These are phyloP conservation scores for Cytospora leucostoma DNA, from an alignment of 2,329 filamentous ascomycete genomes.

Conservation along the genomic window DNA sequence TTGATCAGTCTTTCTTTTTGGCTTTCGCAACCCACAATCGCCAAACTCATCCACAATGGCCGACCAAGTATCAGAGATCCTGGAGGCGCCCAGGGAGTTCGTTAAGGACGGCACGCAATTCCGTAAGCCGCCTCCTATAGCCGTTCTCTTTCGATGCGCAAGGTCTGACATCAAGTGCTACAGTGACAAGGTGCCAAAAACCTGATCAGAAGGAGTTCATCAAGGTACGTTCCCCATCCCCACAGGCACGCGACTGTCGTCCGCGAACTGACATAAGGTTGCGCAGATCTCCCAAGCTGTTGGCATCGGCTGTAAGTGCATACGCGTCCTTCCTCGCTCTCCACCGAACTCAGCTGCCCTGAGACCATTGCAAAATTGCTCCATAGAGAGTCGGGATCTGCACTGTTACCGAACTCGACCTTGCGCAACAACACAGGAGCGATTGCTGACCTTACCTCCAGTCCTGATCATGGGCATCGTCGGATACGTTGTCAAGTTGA, in stretches of 20 bases:
- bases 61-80: constrained; percentile 69
- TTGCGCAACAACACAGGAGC: neutral
- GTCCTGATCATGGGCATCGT: constrained; percentile 70
- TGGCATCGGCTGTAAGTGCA: constrained; percentile 56
- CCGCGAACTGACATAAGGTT: constrained; percentile 30
- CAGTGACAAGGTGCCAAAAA: constrained; percentile 33
- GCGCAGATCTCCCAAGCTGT: constrained; percentile 53
- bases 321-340: neutral
- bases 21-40: neutral
- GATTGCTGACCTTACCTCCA: constrained; percentile 12
- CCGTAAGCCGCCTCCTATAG: constrained; percentile 44
- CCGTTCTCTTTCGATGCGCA: constrained; percentile 47
- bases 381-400: neutral
- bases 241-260: constrained; percentile 15
- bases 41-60: constrained; percentile 49
- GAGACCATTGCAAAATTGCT: neutral
- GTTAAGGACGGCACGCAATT: constrained; percentile 63
- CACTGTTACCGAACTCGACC: neutral
- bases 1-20: constrained; percentile 11
- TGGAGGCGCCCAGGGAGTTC: constrained; percentile 69
- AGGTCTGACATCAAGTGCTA: constrained; percentile 2
- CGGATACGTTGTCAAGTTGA: constrained; percentile 70
- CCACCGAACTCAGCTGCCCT: neutral
- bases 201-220: constrained; percentile 57
- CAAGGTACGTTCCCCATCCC: constrained; percentile 44